phyloP scores from a whole-genome alignment of 2,329 filamentous ascomycete species.

The Fusarium globosum region DNA sequence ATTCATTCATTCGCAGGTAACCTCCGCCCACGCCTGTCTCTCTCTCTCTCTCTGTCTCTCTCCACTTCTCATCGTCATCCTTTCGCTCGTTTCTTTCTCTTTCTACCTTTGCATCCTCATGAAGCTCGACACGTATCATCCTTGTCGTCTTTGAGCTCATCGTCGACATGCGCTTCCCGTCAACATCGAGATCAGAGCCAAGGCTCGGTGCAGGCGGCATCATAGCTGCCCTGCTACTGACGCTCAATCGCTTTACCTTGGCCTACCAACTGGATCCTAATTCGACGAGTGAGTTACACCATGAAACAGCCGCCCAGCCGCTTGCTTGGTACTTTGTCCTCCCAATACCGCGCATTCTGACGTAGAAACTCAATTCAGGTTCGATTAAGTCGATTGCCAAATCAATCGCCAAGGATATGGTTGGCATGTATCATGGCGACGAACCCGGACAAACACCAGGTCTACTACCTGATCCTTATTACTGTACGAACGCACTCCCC shows the following conservation, averaged over 20 bases:
- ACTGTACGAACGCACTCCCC: slow-evolving; percentile 56
- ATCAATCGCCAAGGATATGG: slow-evolving; percentile 63
- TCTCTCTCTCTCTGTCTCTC: not conserved
- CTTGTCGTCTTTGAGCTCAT: slow-evolving; percentile 35
- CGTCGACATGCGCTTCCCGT: slow-evolving; percentile 37
- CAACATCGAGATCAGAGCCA: slow-evolving; percentile 13
- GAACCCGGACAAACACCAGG: slow-evolving; percentile 63
- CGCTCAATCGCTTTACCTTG: slow-evolving; percentile 39
- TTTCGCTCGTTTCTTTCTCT: slow-evolving; percentile 9
- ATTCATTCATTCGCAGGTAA: not conserved
- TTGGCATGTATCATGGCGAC: slow-evolving; percentile 58
- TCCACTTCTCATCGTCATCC: slow-evolving; percentile 17
- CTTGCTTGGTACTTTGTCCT: not conserved
- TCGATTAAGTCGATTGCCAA: slow-evolving; percentile 62
- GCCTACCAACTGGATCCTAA: slow-evolving; percentile 54
- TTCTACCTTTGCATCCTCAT: slow-evolving; percentile 24
- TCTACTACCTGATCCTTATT: slow-evolving; percentile 64
- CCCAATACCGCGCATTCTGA: not conserved
- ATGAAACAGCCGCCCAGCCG: not conserved
- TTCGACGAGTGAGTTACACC: slow-evolving; percentile 48
- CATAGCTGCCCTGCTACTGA: slow-evolving; percentile 42
- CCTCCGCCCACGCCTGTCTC: slow-evolving; percentile 10
- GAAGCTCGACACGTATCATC: slow-evolving; percentile 24
- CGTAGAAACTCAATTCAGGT: slow-evolving; percentile 49
- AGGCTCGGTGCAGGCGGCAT: slow-evolving; percentile 33